Evolutionary conservation across 139 green algal species (phyloP).

Genomic region (Coelastrella sp.): DNA sequence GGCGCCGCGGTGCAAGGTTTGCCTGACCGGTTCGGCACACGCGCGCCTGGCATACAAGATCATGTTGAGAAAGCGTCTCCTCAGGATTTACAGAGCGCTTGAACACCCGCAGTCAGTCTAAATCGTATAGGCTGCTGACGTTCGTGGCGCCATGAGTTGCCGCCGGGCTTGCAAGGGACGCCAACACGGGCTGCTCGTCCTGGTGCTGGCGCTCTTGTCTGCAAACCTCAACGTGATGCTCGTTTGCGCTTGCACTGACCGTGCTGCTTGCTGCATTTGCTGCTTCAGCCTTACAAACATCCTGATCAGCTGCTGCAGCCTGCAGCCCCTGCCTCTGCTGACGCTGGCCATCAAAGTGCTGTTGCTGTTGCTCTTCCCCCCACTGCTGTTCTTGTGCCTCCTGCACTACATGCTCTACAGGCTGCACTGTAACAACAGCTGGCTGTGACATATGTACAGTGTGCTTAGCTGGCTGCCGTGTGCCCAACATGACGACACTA

Average conservation of each 20-base stretch:
- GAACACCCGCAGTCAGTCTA: not conserved
- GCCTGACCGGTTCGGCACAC: no score
- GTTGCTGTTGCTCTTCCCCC: not conserved
- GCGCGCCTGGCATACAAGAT: no score
- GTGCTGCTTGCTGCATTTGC: no score
- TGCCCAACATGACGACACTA: not conserved
- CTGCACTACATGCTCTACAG: not conserved
- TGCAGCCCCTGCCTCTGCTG: not conserved
- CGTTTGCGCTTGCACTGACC: no score
- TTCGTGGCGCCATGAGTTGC: not conserved
- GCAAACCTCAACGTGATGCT: no score
- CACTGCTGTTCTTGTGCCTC: not conserved
- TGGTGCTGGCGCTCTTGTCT: no score
- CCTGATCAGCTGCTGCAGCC: no score
- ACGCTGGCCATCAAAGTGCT: no score
- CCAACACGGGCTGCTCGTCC: no score
- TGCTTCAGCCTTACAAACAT: no score
- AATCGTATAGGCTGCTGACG: not conserved
- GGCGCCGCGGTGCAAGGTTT: no score
- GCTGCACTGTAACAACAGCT: not conserved
- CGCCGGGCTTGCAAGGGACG: no score
- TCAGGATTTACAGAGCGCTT: not conserved
- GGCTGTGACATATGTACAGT: not conserved
- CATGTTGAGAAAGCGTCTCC: not conserved
- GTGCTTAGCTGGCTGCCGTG: not conserved